Evolutionary conservation across 768 basidiomycete genomes (phyloP), one percentile per base, ranked within the genome.

Genomic region (Auricularia heimuer): DNA sequence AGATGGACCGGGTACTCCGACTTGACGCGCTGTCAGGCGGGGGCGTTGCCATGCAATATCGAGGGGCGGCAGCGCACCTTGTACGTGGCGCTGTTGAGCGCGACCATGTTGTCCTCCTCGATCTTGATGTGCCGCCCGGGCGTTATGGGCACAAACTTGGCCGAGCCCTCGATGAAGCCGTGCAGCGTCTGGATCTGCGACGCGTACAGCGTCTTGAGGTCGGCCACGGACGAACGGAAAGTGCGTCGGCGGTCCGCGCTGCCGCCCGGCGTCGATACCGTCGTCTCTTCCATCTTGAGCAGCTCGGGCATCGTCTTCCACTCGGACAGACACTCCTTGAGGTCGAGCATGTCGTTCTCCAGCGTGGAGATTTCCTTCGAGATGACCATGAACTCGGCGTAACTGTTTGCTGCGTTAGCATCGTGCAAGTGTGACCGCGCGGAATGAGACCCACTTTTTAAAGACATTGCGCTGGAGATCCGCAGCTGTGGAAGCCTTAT

Each of bases 321-420:
- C 72, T 99, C 97, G 12, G 90, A 87, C 3, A 98, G 81, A 4
- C 90, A 83, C 64, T 95, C 93, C 74, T 97, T 98, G 73, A 99
- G 85, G 71, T 98, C 95, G 36, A 98, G 83, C 89, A 98, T 92
- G 74, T 98, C 95, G 71, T 94, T 95, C 78, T 99, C 97, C 34
- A 99, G 84, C 1, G 91, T 88, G 34, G 90, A 88, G 63, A 99
- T 96, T 76, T 98, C 97, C 73, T 98, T 98, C 3, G 97, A 97
- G 24, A 99, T 92, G 64, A 89, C 81, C 34, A 99, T 92, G 73
- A 98, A 98, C 73, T 98, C 94, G 58, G 94, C 91, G 72, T 98
- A 98, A 76, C 96, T 98, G 70, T 18, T 35, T 18, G 16, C 10
- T 24, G 54, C 51, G 42, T 11, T 1, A 18, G 21, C 12, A 11